Evolutionary conservation across 164 flowering plant species (phyloP).

Genomic region (Santalum album): DNA sequence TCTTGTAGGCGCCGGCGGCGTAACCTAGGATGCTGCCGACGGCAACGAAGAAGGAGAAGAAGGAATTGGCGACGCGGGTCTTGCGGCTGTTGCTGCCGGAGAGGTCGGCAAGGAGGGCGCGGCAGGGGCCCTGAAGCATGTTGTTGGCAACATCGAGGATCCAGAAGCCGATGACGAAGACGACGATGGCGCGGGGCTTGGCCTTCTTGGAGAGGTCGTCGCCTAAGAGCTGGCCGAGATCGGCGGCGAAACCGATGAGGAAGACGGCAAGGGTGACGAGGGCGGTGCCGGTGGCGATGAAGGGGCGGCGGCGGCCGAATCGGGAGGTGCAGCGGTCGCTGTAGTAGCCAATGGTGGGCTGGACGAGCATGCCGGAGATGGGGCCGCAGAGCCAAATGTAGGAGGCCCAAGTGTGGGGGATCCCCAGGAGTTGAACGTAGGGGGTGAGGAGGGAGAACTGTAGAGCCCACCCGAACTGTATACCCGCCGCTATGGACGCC

Average conservation of each 20-base stretch:
- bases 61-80: constrained; percentile 39
- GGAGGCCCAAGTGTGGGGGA: constrained; percentile 63
- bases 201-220: constrained; percentile 15
- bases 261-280: constrained; percentile 43
- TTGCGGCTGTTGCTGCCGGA: constrained; percentile 22
- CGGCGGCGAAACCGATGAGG: constrained; percentile 65
- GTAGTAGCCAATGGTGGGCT: constrained; percentile 59
- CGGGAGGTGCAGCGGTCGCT: constrained; percentile 52
- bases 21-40: constrained; percentile 72
- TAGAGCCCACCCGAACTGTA: constrained; percentile 80
- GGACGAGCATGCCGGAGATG: constrained; percentile 63
- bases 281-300: constrained; percentile 46
- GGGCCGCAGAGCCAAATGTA: constrained; percentile 85
- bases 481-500: constrained; percentile 59
- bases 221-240: constrained; percentile 37
- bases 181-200: constrained; percentile 38
- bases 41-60: constrained; percentile 74
- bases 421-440: constrained; percentile 58
- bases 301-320: constrained; percentile 68
- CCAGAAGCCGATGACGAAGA: constrained; percentile 71
- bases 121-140: constrained; percentile 58
- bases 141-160: constrained; percentile 72
- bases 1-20: constrained; percentile 54
- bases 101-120: constrained; percentile 60
- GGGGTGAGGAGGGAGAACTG: constrained; percentile 72